Evolutionary conservation across 176 grass and related monocot species (phyloP).

Genomic region (Saccharum spontaneum): DNA sequence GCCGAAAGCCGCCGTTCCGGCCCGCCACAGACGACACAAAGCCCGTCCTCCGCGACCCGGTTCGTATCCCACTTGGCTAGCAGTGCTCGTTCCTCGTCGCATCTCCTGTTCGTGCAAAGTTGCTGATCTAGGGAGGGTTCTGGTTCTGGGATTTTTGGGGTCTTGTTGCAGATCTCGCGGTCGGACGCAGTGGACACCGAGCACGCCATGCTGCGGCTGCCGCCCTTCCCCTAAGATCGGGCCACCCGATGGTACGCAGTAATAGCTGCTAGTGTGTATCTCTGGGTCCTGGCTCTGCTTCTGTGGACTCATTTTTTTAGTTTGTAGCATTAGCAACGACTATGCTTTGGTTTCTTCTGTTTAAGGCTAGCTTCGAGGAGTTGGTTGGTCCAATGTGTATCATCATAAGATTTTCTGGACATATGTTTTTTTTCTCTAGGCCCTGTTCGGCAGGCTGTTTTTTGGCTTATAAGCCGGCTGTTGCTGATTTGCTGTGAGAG

Average conservation of each 20-base stretch:
- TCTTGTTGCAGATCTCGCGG: conserved; percentile 64
- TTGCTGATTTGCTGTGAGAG: too few relatives aligned
- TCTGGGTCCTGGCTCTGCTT: not conserved
- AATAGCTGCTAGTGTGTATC: not conserved
- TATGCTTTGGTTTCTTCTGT: too few relatives aligned
- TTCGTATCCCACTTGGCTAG: not conserved
- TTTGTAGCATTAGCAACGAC: not conserved
- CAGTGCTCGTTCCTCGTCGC: not conserved
- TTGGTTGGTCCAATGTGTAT: not conserved
- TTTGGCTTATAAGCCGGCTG: too few relatives aligned
- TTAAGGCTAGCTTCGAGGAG: not conserved
- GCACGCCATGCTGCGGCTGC: conserved; percentile 67
- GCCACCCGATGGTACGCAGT: not conserved
- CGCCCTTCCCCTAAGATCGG: conserved; percentile 46
- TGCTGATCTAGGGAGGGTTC: not conserved
- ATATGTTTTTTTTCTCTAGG: not conserved
- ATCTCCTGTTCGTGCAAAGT: not conserved
- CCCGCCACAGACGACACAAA: conserved; percentile 67
- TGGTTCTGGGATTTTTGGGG: not conserved
- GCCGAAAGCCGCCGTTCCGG: conserved; percentile 59
- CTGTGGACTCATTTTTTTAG: not conserved
- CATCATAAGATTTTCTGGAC: not conserved
- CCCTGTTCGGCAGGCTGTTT: too few relatives aligned
- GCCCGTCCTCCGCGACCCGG: conserved; percentile 66
- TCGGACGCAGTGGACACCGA: conserved; percentile 72